These are phyloP conservation scores for Aspergillus tanneri DNA, from an alignment of 2,329 filamentous ascomycete species.

Conservation along the genomic window DNA sequence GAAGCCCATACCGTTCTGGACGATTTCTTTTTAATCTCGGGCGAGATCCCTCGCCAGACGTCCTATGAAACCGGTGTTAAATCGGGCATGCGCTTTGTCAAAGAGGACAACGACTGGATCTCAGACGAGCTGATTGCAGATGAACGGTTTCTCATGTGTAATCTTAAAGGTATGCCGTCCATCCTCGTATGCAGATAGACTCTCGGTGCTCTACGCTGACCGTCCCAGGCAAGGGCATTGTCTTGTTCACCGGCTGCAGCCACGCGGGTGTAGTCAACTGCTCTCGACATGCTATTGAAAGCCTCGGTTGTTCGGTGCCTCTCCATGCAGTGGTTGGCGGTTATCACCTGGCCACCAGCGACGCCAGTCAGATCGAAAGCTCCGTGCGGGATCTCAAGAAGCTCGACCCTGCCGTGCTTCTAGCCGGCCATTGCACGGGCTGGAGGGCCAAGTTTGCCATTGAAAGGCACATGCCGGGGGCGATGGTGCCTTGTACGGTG, in stretches of 20 bases:
- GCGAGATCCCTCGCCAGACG: constrained; percentile 52
- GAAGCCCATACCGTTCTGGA: constrained; percentile 50
- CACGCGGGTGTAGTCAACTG: constrained; percentile 58
- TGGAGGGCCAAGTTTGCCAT: constrained; percentile 57
- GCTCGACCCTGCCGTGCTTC: constrained; percentile 49
- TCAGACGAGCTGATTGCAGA: constrained; percentile 53
- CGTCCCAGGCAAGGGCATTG: constrained; percentile 49
- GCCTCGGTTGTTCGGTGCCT: constrained; percentile 38
- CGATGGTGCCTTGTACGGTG: constrained; percentile 52
- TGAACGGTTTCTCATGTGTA: constrained; percentile 56
- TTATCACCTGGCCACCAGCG: constrained; percentile 53
- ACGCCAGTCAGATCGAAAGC: constrained; percentile 44
- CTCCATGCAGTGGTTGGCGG: constrained; percentile 55
- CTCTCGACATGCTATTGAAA: constrained; percentile 46
- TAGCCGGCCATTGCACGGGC: constrained; percentile 58
- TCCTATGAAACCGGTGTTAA: constrained; percentile 52
- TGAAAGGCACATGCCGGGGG: constrained; percentile 52
- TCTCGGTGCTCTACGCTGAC: neutral
- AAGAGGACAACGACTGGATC: constrained; percentile 45
- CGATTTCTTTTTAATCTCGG: constrained; percentile 54
- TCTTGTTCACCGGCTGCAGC: constrained; percentile 58
- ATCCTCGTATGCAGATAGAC: neutral
- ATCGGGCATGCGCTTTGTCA: constrained; percentile 47
- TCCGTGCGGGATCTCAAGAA: constrained; percentile 52
- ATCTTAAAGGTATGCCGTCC: constrained; percentile 47